These are phyloP conservation scores for Bipolaris zeicola DNA, from an alignment of 2,329 filamentous ascomycete genomes.

Conservation along the genomic window DNA sequence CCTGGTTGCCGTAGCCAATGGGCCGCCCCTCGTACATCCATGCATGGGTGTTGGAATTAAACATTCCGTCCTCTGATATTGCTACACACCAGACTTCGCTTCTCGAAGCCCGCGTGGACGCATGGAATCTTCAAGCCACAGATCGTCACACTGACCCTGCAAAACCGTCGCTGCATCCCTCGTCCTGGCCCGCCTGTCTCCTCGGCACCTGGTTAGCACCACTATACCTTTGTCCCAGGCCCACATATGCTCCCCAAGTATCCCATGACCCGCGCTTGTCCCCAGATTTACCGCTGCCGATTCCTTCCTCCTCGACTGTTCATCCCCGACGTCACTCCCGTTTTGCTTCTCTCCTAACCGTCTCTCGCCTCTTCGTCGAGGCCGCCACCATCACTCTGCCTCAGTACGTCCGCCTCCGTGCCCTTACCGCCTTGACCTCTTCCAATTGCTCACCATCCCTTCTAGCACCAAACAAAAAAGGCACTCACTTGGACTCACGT, in stretches of 20 bases:
- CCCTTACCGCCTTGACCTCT: background rate
- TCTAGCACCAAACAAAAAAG: constrained; percentile 12
- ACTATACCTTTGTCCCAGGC: constrained; percentile 39
- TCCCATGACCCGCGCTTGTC: constrained; percentile 41
- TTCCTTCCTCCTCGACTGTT: constrained; percentile 22
- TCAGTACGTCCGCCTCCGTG: constrained; percentile 9
- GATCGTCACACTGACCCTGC: constrained; percentile 41
- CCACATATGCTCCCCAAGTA: constrained; percentile 46
- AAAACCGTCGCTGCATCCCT: constrained; percentile 27
- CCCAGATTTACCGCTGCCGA: constrained; percentile 34
- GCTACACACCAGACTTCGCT: constrained; percentile 43
- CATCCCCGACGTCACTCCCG: constrained; percentile 7
- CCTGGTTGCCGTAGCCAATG: constrained; percentile 32
- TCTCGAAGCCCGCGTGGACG: constrained; percentile 47
- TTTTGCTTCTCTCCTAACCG: constrained; percentile 1
- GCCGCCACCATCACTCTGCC: constrained; percentile 1
- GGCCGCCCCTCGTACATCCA: constrained; percentile 19
- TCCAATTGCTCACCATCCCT: constrained; percentile 5
- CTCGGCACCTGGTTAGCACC: constrained; percentile 27
- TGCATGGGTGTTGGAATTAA: constrained; percentile 33
- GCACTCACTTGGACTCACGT: constrained; percentile 6
- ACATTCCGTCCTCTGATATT: constrained; percentile 42
- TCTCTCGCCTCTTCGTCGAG: background rate
- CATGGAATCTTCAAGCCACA: constrained; percentile 47
- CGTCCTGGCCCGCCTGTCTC: constrained; percentile 31